Evolutionary conservation across 495 filamentous ascomycete species (phyloP).

Genomic region (Oleoguttula mirabilis): DNA sequence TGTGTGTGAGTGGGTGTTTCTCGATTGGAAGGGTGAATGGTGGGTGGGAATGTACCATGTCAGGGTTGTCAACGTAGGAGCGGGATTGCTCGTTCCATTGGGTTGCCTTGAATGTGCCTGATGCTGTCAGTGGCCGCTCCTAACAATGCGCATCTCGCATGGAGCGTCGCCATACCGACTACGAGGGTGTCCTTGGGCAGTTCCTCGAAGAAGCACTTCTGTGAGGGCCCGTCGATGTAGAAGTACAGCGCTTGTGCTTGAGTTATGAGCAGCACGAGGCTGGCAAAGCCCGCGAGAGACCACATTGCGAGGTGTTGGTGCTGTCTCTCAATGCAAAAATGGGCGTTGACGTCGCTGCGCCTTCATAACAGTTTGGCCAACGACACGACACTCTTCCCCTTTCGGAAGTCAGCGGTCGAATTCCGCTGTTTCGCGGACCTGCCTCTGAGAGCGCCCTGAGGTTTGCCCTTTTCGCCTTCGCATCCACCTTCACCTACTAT

Average conservation of each 20-base stretch:
- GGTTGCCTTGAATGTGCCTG: slow-evolving; percentile 61
- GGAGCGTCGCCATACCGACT: slow-evolving; percentile 48
- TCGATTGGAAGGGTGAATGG: background rate
- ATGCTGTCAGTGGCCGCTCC: slow-evolving; percentile 39
- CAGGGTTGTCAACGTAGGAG: slow-evolving; percentile 51
- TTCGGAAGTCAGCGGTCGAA: too few species aligned
- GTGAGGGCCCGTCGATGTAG: slow-evolving; percentile 72
- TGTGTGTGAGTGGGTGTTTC: background rate
- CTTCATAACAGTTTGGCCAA: too few species aligned
- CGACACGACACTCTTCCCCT: too few species aligned
- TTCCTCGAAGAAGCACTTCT: slow-evolving; percentile 96
- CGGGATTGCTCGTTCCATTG: slow-evolving; percentile 57
- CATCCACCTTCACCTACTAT: too few species aligned
- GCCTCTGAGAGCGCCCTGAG: too few species aligned
- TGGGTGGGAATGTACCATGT: slow-evolving; percentile 8
- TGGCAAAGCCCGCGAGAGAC: slow-evolving; percentile 33
- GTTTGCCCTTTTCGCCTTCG: too few species aligned
- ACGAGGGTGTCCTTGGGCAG: slow-evolving; percentile 95
- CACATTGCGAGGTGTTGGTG: too few species aligned
- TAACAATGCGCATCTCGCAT: background rate
- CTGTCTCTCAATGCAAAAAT: too few species aligned
- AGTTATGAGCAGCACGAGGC: slow-evolving; percentile 31
- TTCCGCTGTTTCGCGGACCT: too few species aligned
- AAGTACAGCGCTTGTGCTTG: slow-evolving; percentile 82
- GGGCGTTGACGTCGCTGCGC: too few species aligned